Evolutionary conservation across 306 rosid genomes (phyloP), one percentile per base, ranked within the genome.

Genomic region (Cucumis melo): DNA sequence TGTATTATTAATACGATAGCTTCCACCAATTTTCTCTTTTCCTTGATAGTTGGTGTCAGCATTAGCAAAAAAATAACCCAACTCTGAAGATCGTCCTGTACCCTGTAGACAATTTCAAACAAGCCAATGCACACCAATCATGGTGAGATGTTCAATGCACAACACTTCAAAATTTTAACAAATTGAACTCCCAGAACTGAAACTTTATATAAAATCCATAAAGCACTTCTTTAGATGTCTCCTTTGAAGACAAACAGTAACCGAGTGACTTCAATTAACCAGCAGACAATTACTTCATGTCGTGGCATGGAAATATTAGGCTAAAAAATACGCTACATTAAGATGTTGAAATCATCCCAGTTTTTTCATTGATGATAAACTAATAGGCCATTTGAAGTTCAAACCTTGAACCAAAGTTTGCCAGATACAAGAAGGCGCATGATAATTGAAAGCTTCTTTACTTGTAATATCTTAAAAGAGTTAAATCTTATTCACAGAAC

Each of bases 51-150:
- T 90, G 80, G 89, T 89, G 84, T 94, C 98, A 1, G 93, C 98
- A 87, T 83, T 89, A 79, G 96, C 90, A 64, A 95, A 95, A 85
- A 95, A 87, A 84, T 80, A 83, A 59, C 97, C 99, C 84, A 92
- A 87, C 58, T 90, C 92, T 42, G 93, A 85, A 80, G 98, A 86
- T 88, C 85, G 87, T 63, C 87, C 93, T 46, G 85, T 91, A 75
- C 85, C 97, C 99, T 92, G 87, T 80, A 88, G 85, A 83, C 63
- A 83, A 78, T 78, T 63, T 76, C 81, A 73, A 78, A 83, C 56
- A 72, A 23, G 72, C 54, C 74, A 76, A 3, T 20, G 80, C 27
- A 64, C 51, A 70, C 42, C 16, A 77, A 51, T 15, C 32, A 51
- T 50, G 13, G 48, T 50, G 71, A 65, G 74, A 74, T 44, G 24